These are phyloP conservation scores for Apiotrichum laibachii DNA, from an alignment of 1,284 basidiomycete genomes.

Conservation along the genomic window DNA sequence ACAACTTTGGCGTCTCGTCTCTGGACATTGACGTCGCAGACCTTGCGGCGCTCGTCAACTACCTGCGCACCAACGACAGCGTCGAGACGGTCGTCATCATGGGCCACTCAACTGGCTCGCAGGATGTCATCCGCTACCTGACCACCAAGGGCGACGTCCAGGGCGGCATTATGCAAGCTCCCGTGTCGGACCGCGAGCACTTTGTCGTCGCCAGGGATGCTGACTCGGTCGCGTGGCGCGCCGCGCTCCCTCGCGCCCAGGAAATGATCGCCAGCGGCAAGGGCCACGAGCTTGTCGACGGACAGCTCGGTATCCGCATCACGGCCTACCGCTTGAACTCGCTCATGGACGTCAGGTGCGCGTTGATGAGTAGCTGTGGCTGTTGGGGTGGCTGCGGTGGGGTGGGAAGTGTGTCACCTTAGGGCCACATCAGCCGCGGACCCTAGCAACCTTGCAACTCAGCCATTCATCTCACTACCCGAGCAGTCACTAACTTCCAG, in stretches of 20 bases:
- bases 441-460: background rate
- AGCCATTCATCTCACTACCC: background rate
- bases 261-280: slow-evolving; percentile 34
- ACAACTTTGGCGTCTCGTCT: slow-evolving; percentile 40
- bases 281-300: slow-evolving; percentile 30
- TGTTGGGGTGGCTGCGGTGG: background rate
- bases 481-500: slow-evolving; percentile 19
- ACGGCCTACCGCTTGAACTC: slow-evolving; percentile 43
- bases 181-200: slow-evolving; percentile 48
- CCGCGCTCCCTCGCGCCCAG: slow-evolving; percentile 26
- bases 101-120: slow-evolving; percentile 52
- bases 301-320: slow-evolving; percentile 28
- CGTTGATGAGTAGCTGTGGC: background rate
- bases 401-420: background rate
- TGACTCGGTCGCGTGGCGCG: slow-evolving; percentile 18
- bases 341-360: slow-evolving; percentile 25
- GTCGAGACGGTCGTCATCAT: slow-evolving; percentile 36
- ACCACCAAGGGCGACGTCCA: slow-evolving; percentile 25
- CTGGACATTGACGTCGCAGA: slow-evolving; percentile 42
- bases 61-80: slow-evolving; percentile 24
- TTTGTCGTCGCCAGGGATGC: slow-evolving; percentile 18
- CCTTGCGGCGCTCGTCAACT: slow-evolving; percentile 39
- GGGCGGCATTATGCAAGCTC: slow-evolving; percentile 52
- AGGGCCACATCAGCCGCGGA: background rate
- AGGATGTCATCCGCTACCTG: slow-evolving; percentile 50